phyloP scores from a whole-genome alignment of 352 stramenopile genomes.

The Pythium pectinolyticum region DNA sequence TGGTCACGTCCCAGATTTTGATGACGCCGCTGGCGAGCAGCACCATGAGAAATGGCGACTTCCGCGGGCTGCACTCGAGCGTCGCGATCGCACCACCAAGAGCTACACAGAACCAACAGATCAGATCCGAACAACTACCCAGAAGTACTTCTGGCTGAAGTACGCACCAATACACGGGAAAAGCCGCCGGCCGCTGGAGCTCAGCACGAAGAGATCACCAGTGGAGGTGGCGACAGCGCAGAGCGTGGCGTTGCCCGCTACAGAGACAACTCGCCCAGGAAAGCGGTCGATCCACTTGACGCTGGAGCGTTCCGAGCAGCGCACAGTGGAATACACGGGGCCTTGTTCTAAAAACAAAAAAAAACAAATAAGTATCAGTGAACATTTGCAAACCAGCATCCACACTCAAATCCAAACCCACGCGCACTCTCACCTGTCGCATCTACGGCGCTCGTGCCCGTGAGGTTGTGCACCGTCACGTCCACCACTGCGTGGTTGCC shows the following conservation, averaged over 20 bases:
- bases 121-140: background rate
- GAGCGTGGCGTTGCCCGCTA: constrained; percentile 63
- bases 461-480: constrained; percentile 70
- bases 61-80: constrained; percentile 64
- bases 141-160: background rate
- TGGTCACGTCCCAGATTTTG: constrained; percentile 73
- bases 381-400: too few relatives aligned
- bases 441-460: constrained; percentile 42
- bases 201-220: constrained; percentile 72
- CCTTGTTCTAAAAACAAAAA: constrained; percentile 39
- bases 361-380: background rate
- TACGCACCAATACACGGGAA: constrained; percentile 78
- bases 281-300: constrained; percentile 84
- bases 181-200: constrained; percentile 55
- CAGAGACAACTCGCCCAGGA: constrained; percentile 53
- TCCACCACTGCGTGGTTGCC: constrained; percentile 33
- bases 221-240: constrained; percentile 61
- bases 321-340: constrained; percentile 70
- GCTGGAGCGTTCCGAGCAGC: constrained; percentile 51
- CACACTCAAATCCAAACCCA: background rate
- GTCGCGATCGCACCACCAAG: constrained; percentile 62
- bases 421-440: constrained; percentile 35
- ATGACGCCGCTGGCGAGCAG: constrained; percentile 58
- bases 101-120: constrained; percentile 31
- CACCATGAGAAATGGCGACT: constrained; percentile 73